Percentiles rank a stretch among this genome's conserved stretches.
These are phyloP conservation scores for Aspergillus viridinutans DNA, from an alignment of 2,329 filamentous ascomycete genomes.

Conservation along the genomic window DNA sequence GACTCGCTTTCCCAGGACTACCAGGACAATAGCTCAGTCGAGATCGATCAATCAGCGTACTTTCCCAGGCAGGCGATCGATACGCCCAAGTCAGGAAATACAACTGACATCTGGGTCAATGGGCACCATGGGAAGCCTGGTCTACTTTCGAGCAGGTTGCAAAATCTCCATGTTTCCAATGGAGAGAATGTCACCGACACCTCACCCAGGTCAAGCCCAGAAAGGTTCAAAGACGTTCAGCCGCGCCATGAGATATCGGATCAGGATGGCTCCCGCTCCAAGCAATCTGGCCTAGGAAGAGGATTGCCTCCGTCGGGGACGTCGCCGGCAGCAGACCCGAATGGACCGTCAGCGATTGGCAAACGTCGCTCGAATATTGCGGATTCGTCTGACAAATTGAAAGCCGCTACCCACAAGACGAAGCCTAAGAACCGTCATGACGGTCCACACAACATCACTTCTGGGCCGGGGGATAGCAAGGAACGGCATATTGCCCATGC, in stretches of 20 bases:
- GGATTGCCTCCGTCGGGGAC: conserved; percentile 19
- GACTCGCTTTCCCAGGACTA: conserved; percentile 38
- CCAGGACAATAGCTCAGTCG: conserved; percentile 34
- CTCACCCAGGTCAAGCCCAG: conserved; percentile 19
- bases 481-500: conserved; percentile 27
- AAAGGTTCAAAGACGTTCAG: conserved; percentile 19
- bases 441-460: conserved; percentile 13
- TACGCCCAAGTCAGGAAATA: conserved; percentile 12
- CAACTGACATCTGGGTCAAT: conserved; percentile 17
- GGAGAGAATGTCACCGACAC: conserved; percentile 26
- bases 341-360: conserved; percentile 25
- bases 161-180: conserved; percentile 36
- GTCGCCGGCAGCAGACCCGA: conserved; percentile 27
- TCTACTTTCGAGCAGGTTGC: conserved; percentile 34
- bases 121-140: conserved; percentile 28
- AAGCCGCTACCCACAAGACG: conserved; percentile 30
- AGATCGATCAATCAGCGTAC: conserved; percentile 29
- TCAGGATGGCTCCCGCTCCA: conserved; percentile 30
- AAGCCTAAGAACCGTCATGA: conserved; percentile 35
- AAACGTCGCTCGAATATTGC: conserved; percentile 31
- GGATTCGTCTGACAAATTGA: conserved; percentile 31
- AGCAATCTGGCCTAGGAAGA: conserved; percentile 22
- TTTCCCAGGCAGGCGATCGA: conserved; percentile 26
- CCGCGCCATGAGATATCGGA: conserved; percentile 17
- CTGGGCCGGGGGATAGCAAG: conserved; percentile 20